Base-by-base conservation (phyloP, 495 filamentous ascomycete species). In the Hypoxylon subgilvum region DNA sequence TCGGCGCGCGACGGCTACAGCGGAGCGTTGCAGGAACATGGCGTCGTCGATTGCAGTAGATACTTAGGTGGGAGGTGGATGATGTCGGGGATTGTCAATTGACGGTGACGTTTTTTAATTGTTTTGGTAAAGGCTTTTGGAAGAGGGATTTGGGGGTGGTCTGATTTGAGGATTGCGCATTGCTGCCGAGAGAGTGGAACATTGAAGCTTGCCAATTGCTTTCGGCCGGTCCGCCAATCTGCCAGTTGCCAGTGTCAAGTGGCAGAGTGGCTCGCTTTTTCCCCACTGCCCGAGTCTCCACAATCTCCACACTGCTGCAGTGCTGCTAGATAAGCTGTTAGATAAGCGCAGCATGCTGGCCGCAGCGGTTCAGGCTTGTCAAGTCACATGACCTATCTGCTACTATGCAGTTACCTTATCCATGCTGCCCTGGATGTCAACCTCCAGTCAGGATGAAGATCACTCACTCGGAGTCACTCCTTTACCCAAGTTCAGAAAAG, bases 1-100 rank as follows among this genome's bases (percentile, higher is more conserved):
- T 68, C 89, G 89, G 74, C 88, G 83, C 54, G 84, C 86, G 62
- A 87, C 80, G 68, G 84, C 81, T 65, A 89, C 73, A 67, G 84
- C 88, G 63, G 90, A 84, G 74, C 91, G 89, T 77, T 89, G 87
- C 70, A 94, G 78, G 76, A 93, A 89, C 89, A 93, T 94, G 78
- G 76, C 80, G 76, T n/a, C n/a, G 48, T 30, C 27, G 31, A n/a
- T 13, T 3, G 31, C 31, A 13, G 13, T 38, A 42, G 61, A 43
- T 43, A 55, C 47, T 55, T 55, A 53, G 55, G 45, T 35, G 17
- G 32, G 16, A 32, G 38, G 49, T 36, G 14, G 12, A 12, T n/a
- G 16, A 40, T 14, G 19, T 28, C 35, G 49, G 9, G 17, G 47
- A 19, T 39, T 23, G 40, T 41, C 19, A 35, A 39, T 22, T 43